Percentiles rank a stretch among this genome's conserved stretches.
phyloP scores from a whole-genome alignment of 129 eudicot species.

The Lonicera japonica region DNA sequence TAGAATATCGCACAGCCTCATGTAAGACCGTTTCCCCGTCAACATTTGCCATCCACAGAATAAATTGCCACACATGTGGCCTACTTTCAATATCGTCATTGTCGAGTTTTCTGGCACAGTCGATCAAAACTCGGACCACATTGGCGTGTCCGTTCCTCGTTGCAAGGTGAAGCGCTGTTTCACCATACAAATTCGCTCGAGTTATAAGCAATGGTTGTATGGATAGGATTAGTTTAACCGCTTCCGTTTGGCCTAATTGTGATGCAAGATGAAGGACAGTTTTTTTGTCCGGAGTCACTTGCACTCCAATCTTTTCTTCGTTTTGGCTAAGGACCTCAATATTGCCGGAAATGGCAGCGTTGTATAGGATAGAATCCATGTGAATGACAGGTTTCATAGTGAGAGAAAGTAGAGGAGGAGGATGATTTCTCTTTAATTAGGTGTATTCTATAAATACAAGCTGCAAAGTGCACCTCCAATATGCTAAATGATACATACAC shows the following conservation, averaged over 20 bases:
- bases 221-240: background rate
- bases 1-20: background rate
- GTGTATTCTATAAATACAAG: too few species aligned
- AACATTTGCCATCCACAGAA: background rate
- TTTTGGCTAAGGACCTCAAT: background rate
- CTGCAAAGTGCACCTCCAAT: too few species aligned
- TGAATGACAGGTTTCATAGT: too few species aligned
- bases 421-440: too few species aligned
- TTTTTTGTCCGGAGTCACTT: background rate
- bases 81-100: background rate
- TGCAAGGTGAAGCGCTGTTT: slow-evolving; percentile 7
- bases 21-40: background rate
- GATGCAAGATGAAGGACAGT: slow-evolving; percentile 9
- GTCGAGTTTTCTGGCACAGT: background rate
- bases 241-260: background rate
- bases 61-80: background rate
- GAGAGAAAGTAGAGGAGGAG: too few species aligned
- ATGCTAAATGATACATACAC: too few species aligned
- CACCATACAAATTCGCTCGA: background rate
- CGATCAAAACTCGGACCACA: background rate
- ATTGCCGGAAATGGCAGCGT: background rate
- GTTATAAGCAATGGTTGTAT: background rate
- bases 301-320: background rate
- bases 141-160: background rate
- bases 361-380: background rate